phyloP scores from a whole-genome alignment of 257 asterid species.

The Leonotis leonurus region DNA sequence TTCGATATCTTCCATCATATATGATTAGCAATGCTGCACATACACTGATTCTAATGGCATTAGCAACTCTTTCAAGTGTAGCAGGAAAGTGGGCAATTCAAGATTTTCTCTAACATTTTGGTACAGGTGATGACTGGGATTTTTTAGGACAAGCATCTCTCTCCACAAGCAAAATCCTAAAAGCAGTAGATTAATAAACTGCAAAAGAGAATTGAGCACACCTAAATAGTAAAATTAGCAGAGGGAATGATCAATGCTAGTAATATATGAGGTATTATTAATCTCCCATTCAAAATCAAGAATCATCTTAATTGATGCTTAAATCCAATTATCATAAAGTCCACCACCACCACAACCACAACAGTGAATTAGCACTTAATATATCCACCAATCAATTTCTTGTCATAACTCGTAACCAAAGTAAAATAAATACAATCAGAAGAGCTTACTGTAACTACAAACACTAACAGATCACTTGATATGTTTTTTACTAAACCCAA shows the following conservation, averaged over 20 bases:
- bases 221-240: background rate
- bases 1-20: slow-evolving; percentile 40
- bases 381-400: background rate
- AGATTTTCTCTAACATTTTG: background rate
- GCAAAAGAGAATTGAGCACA: background rate
- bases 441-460: background rate
- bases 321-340: background rate
- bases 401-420: background rate
- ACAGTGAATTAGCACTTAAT: too few relatives aligned
- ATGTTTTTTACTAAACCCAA: too few relatives aligned
- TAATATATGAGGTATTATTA: background rate
- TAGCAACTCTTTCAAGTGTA: background rate
- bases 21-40: background rate
- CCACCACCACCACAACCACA: too few relatives aligned
- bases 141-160: background rate
- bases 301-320: background rate
- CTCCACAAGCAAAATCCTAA: background rate
- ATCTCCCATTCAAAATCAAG: background rate
- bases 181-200: background rate
- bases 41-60: background rate
- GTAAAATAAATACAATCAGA: background rate
- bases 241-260: background rate
- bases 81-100: background rate
- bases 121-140: background rate
- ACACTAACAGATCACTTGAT: background rate